These are phyloP conservation scores for Phalaenopsis equestris DNA, from an alignment of 106 monocot species.

Conservation along the genomic window DNA sequence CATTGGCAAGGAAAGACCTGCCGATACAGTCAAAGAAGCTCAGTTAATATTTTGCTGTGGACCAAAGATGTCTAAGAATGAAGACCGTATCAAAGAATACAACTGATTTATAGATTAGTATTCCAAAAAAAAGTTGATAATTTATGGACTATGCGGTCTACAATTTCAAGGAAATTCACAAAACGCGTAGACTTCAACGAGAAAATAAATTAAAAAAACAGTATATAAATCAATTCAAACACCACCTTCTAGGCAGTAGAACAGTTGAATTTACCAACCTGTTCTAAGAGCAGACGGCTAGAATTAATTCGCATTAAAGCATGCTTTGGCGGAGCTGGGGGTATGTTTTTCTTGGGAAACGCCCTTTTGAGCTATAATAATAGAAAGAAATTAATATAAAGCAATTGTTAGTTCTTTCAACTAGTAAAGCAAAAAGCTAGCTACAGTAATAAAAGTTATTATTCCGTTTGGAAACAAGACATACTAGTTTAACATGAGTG, in stretches of 20 bases:
- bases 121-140: background rate
- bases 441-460: background rate
- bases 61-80: background rate
- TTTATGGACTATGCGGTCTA: background rate
- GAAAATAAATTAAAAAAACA: background rate
- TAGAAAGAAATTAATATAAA: background rate
- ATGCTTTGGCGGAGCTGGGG: constrained; percentile 87
- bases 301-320: constrained; percentile 84
- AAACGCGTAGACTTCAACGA: background rate
- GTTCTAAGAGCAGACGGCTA: constrained; percentile 72
- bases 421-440: background rate
- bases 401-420: background rate
- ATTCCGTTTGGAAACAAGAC: background rate
- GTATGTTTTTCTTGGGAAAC: constrained; percentile 77
- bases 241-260: background rate
- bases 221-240: background rate
- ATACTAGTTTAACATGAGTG: too few relatives aligned
- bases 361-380: constrained; percentile 72
- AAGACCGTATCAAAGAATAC: background rate
- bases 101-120: background rate
- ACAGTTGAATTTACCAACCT: constrained; percentile 36
- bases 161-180: background rate
- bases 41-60: background rate
- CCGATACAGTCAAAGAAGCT: background rate
- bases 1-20: background rate